These are phyloP conservation scores for Zymoseptoria passerinii DNA, from an alignment of 2,329 filamentous ascomycete species.

Conservation along the genomic window DNA sequence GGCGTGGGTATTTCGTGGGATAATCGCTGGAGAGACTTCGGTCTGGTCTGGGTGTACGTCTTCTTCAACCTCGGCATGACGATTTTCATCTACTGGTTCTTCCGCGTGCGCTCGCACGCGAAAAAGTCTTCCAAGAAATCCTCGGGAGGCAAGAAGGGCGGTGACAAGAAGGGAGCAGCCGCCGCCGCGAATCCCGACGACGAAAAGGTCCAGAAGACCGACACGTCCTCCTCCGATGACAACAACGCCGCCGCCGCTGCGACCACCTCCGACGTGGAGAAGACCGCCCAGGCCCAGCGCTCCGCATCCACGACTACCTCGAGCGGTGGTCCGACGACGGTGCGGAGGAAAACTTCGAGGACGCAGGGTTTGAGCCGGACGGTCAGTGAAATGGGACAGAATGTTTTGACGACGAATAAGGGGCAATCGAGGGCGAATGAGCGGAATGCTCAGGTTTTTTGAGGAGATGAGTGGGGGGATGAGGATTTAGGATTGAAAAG, in stretches of 20 bases:
- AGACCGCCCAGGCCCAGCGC: not conserved
- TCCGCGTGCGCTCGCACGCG: constrained; percentile 40
- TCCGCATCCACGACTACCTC: not conserved
- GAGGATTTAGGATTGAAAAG: not conserved
- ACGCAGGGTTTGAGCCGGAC: constrained; percentile 1
- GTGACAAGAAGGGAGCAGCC: constrained; percentile 4
- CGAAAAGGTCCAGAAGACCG: not conserved
- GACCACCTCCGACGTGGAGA: constrained; percentile 1
- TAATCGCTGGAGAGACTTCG: constrained; percentile 60
- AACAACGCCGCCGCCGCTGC: constrained; percentile 1
- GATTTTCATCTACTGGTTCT: constrained; percentile 54
- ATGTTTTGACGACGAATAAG: constrained; percentile 10
- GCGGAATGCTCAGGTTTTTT: constrained; percentile 13
- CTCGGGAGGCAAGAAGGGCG: constrained; percentile 10
- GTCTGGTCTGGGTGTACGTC: constrained; percentile 60
- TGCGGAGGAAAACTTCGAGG: not conserved
- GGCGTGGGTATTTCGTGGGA: constrained; percentile 35
- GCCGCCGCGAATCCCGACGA: not conserved
- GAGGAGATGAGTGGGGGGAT: not conserved
- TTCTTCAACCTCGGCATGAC: constrained; percentile 54
- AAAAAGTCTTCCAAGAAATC: constrained; percentile 14
- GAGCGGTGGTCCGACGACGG: constrained; percentile 2
- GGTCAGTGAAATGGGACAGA: not conserved
- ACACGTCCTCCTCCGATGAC: not conserved
- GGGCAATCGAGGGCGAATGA: constrained; percentile 12